A percentile compares a stretch with the other conserved stretches of the same genome.
These are phyloP conservation scores for Cystobasidium onofrii DNA, from an alignment of 768 basidiomycete genomes.

Conservation along the genomic window DNA sequence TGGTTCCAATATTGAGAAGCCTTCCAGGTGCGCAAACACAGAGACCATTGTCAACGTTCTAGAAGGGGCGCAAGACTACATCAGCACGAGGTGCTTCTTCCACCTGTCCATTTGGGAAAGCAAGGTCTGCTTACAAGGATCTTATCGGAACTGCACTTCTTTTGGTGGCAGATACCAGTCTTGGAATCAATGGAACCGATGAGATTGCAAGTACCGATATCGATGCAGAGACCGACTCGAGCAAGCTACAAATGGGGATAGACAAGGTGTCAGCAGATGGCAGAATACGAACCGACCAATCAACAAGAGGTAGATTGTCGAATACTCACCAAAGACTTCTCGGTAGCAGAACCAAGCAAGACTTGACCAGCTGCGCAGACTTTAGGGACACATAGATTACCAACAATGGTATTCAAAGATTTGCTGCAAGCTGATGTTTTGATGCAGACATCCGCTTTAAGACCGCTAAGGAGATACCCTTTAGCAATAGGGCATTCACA, in stretches of 20 bases:
- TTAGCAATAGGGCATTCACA: constrained; percentile 20
- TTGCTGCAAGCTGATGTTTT: background rate
- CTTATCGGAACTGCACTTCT: background rate
- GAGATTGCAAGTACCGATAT: background rate
- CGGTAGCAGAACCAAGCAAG: background rate
- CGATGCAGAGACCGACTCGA: constrained; percentile 1
- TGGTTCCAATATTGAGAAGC: background rate
- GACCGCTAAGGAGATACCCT: background rate
- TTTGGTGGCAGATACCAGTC: background rate
- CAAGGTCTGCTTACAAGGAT: too few relatives aligned
- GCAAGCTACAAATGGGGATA: background rate
- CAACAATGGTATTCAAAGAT: background rate
- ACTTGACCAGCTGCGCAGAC: constrained; percentile 6
- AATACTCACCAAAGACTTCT: background rate
- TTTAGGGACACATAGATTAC: background rate
- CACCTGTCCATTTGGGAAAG: too few relatives aligned
- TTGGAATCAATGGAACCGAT: background rate
- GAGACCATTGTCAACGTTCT: constrained; percentile 7
- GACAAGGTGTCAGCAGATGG: background rate
- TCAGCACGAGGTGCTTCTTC: too few relatives aligned
- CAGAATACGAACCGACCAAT: too few relatives aligned
- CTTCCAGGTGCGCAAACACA: background rate
- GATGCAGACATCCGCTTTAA: constrained; percentile 14
- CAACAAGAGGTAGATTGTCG: too few relatives aligned
- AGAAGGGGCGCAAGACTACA: background rate